A percentile compares a stretch with the other conserved stretches of the same genome.
These are phyloP conservation scores for Candida silvicultrix DNA, from an alignment of 805 yeast genomes.

Conservation along the genomic window DNA sequence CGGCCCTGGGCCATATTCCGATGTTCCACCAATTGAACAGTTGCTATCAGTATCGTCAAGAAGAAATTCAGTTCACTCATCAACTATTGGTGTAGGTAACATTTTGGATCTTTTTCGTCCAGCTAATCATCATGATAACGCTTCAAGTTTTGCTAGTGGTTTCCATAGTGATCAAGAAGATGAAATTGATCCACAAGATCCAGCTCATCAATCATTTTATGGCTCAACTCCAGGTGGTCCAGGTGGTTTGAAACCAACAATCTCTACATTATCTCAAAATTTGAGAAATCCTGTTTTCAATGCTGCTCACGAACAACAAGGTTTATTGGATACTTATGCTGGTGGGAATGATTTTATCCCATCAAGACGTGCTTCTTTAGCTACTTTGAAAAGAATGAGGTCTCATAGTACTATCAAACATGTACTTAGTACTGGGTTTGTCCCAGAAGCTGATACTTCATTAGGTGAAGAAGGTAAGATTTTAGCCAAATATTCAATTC, in stretches of 20 bases:
- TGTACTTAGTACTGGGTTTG: conserved; percentile 17
- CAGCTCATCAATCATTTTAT: background rate
- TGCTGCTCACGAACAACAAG: conserved; percentile 8
- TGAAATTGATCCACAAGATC: background rate
- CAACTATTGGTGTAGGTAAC: conserved; percentile 13
- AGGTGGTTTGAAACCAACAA: conserved; percentile 1
- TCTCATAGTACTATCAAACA: conserved; percentile 21
- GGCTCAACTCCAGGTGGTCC: background rate
- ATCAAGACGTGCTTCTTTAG: conserved; percentile 15
- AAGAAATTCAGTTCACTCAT: conserved; percentile 14
- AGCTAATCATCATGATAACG: conserved; percentile 5
- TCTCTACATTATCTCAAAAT: background rate
- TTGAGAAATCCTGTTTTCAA: background rate
- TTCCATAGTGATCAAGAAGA: conserved; percentile 3
- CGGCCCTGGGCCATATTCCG: conserved; percentile 20
- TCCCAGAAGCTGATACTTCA: conserved; percentile 19
- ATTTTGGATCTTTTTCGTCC: conserved; percentile 20
- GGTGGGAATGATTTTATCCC: background rate
- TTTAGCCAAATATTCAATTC: conserved; percentile 42
- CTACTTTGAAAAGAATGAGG: conserved; percentile 18
- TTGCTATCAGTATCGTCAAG: conserved; percentile 13
- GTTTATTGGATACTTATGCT: conserved; percentile 6
- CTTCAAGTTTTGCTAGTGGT: background rate
- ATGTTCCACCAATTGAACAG: conserved; percentile 19
- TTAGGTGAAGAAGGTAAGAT: conserved; percentile 38